Evolutionary conservation across 352 stramenopile species (phyloP), one percentile per base, ranked within the genome.

Genomic region (Thalassiosira delicatula): DNA sequence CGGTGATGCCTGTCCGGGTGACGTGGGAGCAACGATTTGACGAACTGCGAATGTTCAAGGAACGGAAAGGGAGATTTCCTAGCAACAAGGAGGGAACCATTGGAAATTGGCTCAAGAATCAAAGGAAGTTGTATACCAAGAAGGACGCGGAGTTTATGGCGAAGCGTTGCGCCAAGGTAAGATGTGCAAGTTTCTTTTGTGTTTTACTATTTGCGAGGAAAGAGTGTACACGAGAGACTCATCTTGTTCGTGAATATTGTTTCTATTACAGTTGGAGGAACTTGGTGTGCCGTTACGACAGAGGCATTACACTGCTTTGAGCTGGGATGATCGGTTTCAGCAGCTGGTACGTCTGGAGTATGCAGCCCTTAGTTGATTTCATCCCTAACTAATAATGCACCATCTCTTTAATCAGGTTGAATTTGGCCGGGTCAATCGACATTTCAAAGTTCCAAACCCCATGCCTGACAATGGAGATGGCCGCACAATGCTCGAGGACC

Each of bases 21-120:
- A 66, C 73, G 17, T 62, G 72, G 54, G 54, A 54, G 33, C 84
- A 87, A 80, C 79, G 27, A 42, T 90, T 81, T 81, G 72, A 88
- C 51, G 76, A 84, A 14, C 57, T 90, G 0, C 14, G 67, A 12
- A 3, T 65, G 54, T 88, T 57, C 54, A 57, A 84, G 19, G 44
- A 75, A 14, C 59, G 75, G 23, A 51, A 75, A 14, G 74, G 67
- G 12, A 68, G 79, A 21, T 88, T 59, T 49, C 78, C 79, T 21
- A 70, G 84, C 12, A 75, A 75, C 2, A 79, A 79, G 25, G 68
- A 66, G 32, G 35, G 57, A 9, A 76, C 73, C 33, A 44, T 88
- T 29, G 81, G 76, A 0, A 79, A 88, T 51, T 88, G 81, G 81
- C 70, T 88, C 0, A 70, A 79, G 56, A 88, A 84, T 54, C 81